These are phyloP conservation scores for Gynostemma pentaphyllum DNA, from an alignment of 306 rosid genomes.

Conservation along the genomic window DNA sequence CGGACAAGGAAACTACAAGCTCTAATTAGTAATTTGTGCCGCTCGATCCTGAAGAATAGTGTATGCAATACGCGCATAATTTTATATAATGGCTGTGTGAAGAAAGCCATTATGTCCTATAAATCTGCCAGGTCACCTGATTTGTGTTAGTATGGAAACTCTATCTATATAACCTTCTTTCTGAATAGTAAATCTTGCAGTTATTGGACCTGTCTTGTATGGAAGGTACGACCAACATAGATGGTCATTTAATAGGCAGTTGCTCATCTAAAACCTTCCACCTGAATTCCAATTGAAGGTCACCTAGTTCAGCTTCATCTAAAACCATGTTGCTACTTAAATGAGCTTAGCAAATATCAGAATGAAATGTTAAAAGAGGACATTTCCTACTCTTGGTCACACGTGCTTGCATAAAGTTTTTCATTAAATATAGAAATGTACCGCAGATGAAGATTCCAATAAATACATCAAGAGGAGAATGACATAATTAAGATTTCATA, in stretches of 20 bases:
- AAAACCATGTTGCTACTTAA: neutral
- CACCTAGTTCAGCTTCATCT: neutral
- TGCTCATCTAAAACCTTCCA: neutral
- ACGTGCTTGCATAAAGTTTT: neutral
- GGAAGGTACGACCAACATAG: neutral
- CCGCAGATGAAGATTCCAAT: neutral
- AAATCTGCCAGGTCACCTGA: neutral
- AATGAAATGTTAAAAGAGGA: neutral
- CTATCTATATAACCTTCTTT: neutral
- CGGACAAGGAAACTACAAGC: neutral
- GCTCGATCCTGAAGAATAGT: neutral
- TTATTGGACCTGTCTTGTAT: neutral
- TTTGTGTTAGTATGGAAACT: neutral
- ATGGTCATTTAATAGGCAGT: neutral
- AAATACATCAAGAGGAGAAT: neutral
- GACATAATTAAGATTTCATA: neutral
- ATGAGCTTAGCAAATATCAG: neutral
- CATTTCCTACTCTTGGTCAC: neutral
- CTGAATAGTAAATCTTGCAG: neutral
- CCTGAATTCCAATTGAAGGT: neutral
- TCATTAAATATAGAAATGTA: neutral
- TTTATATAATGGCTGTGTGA: neutral
- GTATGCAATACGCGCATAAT: neutral
- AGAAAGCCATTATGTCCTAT: neutral
- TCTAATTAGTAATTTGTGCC: neutral